Conservation (phyloP, 371 early-diverging fungal genomes). For the Sporodiniella umbellata region DNA sequence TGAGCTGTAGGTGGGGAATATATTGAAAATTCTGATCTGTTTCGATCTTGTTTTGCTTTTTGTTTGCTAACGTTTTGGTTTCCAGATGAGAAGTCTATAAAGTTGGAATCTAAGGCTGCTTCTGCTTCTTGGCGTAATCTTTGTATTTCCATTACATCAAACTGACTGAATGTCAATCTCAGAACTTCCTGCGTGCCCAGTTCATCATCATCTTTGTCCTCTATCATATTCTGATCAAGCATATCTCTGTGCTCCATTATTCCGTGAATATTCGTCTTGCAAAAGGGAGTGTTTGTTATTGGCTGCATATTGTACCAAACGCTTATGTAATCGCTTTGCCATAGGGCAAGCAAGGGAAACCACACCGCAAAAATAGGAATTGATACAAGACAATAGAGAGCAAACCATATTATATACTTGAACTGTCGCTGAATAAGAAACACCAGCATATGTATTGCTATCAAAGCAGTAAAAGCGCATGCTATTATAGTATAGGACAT, state of each 20-base stretch:
- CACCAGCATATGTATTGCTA: conserved; percentile 37
- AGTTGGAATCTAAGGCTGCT: conserved; percentile 43
- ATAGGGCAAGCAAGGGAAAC: conserved; percentile 40
- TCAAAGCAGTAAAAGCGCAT: conserved; percentile 26
- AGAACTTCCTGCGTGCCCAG: conserved; percentile 4
- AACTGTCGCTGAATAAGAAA: conserved; percentile 38
- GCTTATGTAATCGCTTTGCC: conserved; percentile 36
- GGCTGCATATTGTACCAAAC: conserved; percentile 50
- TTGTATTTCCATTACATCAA: conserved; percentile 32
- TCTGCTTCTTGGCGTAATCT: conserved; percentile 36
- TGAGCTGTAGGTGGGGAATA: conserved; percentile 29
- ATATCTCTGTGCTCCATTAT: conserved; percentile 19
- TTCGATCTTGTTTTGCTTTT: background rate
- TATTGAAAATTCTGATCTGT: background rate
- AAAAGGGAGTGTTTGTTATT: conserved; percentile 1
- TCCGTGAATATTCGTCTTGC: conserved; percentile 31
- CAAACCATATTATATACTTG: conserved; percentile 45
- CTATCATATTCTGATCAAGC: background rate
- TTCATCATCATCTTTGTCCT: conserved; percentile 10
- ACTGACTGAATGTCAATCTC: conserved; percentile 36
- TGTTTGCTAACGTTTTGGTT: conserved; percentile 11
- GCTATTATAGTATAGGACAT: conserved; percentile 36
- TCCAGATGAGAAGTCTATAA: conserved; percentile 37
- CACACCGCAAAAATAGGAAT: conserved; percentile 40
- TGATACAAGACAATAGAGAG: conserved; percentile 34